phyloP scores from a whole-genome alignment of 306 rosid genomes.

The Echinosophora koreensis region DNA sequence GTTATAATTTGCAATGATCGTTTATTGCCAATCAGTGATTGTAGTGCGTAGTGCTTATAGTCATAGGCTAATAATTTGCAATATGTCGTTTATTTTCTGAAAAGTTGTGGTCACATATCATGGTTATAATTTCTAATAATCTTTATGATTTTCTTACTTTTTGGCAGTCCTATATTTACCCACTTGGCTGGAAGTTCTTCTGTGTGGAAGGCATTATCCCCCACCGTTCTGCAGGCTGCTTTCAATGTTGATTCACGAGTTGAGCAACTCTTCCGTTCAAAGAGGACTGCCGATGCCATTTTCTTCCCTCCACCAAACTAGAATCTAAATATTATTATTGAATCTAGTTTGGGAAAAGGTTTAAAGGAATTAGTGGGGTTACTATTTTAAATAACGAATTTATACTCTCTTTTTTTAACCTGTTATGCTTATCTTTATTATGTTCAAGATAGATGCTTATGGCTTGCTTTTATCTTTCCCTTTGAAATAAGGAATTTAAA shows the following conservation, averaged over 20 bases:
- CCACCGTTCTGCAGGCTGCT: constrained; percentile 73
- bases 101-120: not conserved
- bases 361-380: not conserved
- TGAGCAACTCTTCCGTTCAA: constrained; percentile 75
- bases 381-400: not conserved
- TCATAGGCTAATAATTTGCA: not conserved
- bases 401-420: not conserved
- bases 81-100: not conserved
- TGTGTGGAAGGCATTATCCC: constrained; percentile 82
- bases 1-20: not conserved
- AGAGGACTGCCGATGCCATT: constrained; percentile 75
- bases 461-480: not conserved
- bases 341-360: not conserved
- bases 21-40: not conserved
- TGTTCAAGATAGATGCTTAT: constrained; percentile 8
- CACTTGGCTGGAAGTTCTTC: constrained; percentile 87
- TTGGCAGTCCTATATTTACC: constrained; percentile 81
- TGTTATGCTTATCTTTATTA: not conserved
- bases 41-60: too few relatives aligned
- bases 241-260: constrained; percentile 72
- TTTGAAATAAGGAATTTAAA: not conserved
- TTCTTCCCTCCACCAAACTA: constrained; percentile 89
- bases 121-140: not conserved
- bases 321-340: not conserved
- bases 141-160: not conserved